phyloP scores from a whole-genome alignment of 73 alveolate genomes.

The Uronychia setigera region DNA sequence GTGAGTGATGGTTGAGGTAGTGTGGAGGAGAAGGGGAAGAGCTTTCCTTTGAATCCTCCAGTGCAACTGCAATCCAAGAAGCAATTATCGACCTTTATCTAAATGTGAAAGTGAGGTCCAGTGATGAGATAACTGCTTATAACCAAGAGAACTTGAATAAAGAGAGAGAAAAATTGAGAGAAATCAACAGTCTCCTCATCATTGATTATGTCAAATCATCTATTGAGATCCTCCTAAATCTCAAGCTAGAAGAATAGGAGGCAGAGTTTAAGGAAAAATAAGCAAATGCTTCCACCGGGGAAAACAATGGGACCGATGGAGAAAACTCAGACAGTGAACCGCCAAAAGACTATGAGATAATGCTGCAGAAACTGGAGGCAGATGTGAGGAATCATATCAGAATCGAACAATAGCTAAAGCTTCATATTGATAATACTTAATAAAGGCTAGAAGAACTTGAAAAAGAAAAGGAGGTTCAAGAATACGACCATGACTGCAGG shows the following conservation, averaged over 20 bases:
- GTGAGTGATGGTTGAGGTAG: no score
- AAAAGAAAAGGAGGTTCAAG: not conserved
- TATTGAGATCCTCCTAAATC: slow-evolving; percentile 15
- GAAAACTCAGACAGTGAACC: not conserved
- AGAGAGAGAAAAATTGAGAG: slow-evolving; percentile 15
- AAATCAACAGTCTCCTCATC: slow-evolving; percentile 4
- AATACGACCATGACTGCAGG: no score
- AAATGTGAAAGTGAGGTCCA: slow-evolving; percentile 21
- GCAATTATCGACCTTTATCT: slow-evolving; percentile 23
- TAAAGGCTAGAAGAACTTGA: not conserved
- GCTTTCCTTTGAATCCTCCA: no score
- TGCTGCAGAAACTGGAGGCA: not conserved
- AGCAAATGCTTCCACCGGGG: not conserved
- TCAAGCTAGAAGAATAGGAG: slow-evolving; percentile 20
- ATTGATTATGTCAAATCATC: slow-evolving; percentile 13
- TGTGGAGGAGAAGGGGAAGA: no score
- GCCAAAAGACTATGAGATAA: not conserved
- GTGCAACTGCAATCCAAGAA: no score
- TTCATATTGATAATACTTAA: not conserved
- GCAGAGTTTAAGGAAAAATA: not conserved
- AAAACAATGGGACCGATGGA: not conserved
- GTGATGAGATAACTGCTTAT: slow-evolving; percentile 17
- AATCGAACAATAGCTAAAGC: not conserved
- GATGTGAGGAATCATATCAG: not conserved
- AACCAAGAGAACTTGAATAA: slow-evolving; percentile 8